Evolutionary conservation across 805 yeast genomes (phyloP), one percentile per base, ranked within the genome.

Genomic region (Kluyveromyces siamensis): DNA sequence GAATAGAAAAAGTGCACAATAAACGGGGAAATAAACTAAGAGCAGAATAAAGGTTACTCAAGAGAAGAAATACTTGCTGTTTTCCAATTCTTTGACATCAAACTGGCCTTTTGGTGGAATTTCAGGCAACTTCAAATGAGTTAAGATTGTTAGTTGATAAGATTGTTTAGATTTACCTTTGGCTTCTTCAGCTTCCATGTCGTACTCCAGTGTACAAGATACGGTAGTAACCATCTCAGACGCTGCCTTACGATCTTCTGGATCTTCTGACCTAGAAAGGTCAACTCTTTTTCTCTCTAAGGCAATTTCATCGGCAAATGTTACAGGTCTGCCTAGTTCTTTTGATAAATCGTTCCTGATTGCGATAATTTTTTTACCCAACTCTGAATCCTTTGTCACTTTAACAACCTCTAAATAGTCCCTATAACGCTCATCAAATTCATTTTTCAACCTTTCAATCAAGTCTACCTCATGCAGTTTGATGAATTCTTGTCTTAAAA

Each of bases 101-200:
- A 91, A 87, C 16, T 80, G 81, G 45, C 97, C 99, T 64, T 78
- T 83, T 45, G 75, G 70, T 13, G 96, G 96, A 40, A 87, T 77
- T 0, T 72, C 74, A 0, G 96, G 95, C 53, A 88, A 71, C 41
- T 65, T 68, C 57, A 88, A 72, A 6, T 95, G 96, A 8, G 79
- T 81, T 49, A 87, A 68, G 2, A 84, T 72, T 48, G 72, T 74
- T 39, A 72, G 40, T 5, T 56, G 60, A 35, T 56, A 55, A 6
- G 60, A 55, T 27, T 57, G 60, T 27, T 58, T 60, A 1, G 56
- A 57, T 47, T 62, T 60, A 16, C 57, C 58, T 13, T 52, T 63
- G 43, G 57, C 66, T 9, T 66, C 69, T 33, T 59, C 67, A 2
- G 76, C 62, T 7, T 87, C 72, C 38, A 43, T 43, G 39, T 43